Evolutionary conservation across 2,329 filamentous ascomycete species (phyloP), one percentile per base, ranked within the genome.

Genomic region (Aspergillus fischeri): DNA sequence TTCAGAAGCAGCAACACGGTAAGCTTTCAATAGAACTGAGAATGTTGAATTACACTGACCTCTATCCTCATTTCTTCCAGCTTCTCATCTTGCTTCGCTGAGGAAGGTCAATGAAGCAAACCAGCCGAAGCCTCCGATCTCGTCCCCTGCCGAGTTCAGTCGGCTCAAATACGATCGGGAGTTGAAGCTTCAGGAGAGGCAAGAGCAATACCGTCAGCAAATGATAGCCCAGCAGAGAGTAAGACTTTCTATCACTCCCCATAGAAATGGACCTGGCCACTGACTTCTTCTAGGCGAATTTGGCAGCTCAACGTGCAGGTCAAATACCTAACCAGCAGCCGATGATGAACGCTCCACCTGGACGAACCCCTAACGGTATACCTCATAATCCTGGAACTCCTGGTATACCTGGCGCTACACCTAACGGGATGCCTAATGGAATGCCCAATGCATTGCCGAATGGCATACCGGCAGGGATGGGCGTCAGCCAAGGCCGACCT

Each of bases 141-240:
- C 92, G 69, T 96, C 92, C 0, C 94, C 94, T 0, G 85, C 90
- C 66, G 91, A 97, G 64, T 96, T 97, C 71, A 97, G 92, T 69
- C 83, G 90, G 53, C 82, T 97, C 69, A 92, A 94, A 65, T 88
- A 89, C 76, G 93, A 97, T 69, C 86, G 91, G 48, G 93, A 97
- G 65, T 81, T 92, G 68, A 84, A 86, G 67, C 68, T 82, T 54
- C 77, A 80, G 56, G 82, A 85, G 71, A 77, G 79, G 57, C 78
- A 82, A 66, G 78, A 83, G 68, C 78, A 83, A 58, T 83, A 85
- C 65, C 83, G 88, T 56, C 82, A 85, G 67, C 86, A 89, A 70
- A 81, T 89, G 68, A 75, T 83, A 60, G 77, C 79, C 55, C 80
- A 80, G 65, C 79, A 81, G 67, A 75, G 80, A 68, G 81, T 82